These are phyloP conservation scores for Dryadomyces quercus-mongolicae DNA, from an alignment of 2,329 filamentous ascomycete genomes.

Conservation along the genomic window DNA sequence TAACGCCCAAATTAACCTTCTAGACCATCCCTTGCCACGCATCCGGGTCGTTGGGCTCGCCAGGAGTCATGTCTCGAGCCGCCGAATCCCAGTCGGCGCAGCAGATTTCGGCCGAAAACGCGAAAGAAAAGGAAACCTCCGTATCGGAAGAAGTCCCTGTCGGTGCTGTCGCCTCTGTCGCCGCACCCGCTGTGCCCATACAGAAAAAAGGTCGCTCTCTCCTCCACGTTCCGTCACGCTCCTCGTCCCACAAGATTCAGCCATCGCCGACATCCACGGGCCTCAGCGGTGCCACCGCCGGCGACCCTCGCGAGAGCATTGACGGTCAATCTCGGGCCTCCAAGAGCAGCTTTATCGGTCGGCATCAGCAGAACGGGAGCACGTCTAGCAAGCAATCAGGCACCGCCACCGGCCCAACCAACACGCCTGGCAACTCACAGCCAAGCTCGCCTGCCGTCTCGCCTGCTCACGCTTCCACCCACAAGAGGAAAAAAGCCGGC, in stretches of 20 bases:
- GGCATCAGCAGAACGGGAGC: constrained; percentile 50
- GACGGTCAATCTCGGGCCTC: constrained; percentile 53
- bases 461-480: constrained; percentile 20
- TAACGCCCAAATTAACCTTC: neutral
- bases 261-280: constrained; percentile 47
- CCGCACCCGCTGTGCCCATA: constrained; percentile 11
- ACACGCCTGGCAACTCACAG: constrained; percentile 35
- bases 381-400: constrained; percentile 52
- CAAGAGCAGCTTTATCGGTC: constrained; percentile 50
- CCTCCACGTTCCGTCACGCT: constrained; percentile 48
- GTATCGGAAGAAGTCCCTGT: constrained; percentile 25
- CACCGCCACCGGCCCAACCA: constrained; percentile 38
- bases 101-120: constrained; percentile 22
- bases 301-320: constrained; percentile 49
- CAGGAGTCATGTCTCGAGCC: constrained; percentile 19
- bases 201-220: constrained; percentile 38
- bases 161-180: constrained; percentile 2
- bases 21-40: neutral
- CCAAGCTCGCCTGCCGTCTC: constrained; percentile 37
- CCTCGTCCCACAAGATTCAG: constrained; percentile 49
- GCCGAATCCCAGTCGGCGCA: constrained; percentile 21
- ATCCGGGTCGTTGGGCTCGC: constrained; percentile 6
- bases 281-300: constrained; percentile 46
- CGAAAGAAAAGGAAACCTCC: constrained; percentile 28
- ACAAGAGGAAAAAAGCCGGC: constrained; percentile 39